Base-by-base conservation (phyloP, 2,329 filamentous ascomycete species). In the Monilinia vaccinii-corymbosi region DNA sequence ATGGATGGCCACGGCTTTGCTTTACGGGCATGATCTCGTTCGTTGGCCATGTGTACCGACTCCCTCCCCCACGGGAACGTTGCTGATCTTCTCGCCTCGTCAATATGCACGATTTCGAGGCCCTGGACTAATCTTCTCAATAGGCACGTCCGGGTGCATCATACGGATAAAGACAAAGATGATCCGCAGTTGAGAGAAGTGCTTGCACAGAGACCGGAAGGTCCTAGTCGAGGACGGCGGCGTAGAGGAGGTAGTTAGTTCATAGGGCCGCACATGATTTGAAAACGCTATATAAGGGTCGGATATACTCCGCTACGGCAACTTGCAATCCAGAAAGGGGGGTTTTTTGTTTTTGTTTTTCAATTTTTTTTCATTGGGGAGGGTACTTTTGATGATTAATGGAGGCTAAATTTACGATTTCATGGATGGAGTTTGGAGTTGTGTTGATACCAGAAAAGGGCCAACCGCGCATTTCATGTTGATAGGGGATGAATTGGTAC, bases 141-240 rank as follows among this genome's bases (percentile, higher is more conserved):
- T 55, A 96, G 91, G 73, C 94, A 99, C 74, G 94, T 97, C 38
- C 84, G 91, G 58, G 91, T 94, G 46, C 93, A 97, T 72, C 94
- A 97, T 72, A 77, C 86, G 44, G 92, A 97, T 70, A 94, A 91
- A 72, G 86, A 89, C 71, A 93, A 91, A 73, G 91, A 97, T 67
- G 93, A 97, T 69, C 84, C 88, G 0, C 74, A 80, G 58, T 77
- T 99, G 45, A 82, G 91, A 56, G 87, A 93, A 52, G 93, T 97
- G 1, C 82, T 97, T 42, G 82, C 91, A 2, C 91, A 96, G 71
- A 81, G 94, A 56, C 85, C 89, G 3, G 89, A 96, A 73, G 92
- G 92, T 36, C 88, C 88, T 7, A 89, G 82, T 70, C 85, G 92
- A 65, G 91, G 91, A 81, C 61, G 92, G 70, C 81, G 91, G 71